These are phyloP conservation scores for Teratosphaeriaceae sp. DNA, from an alignment of 2,329 filamentous ascomycete species.

Conservation along the genomic window DNA sequence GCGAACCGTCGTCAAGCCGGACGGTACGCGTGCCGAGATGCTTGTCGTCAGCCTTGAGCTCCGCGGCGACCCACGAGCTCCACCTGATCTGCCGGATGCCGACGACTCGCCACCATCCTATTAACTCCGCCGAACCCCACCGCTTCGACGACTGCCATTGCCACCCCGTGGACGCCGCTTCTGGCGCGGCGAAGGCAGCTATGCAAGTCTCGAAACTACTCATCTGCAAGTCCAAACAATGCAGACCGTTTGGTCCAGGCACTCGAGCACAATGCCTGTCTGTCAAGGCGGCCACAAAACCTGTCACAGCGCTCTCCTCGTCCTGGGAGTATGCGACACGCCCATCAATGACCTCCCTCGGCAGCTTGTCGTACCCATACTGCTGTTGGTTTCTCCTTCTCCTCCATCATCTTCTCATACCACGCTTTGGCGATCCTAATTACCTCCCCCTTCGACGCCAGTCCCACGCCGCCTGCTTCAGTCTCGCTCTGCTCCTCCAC, in stretches of 20 bases:
- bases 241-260: too few relatives aligned
- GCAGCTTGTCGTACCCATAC: not conserved
- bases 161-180: not conserved
- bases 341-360: not conserved
- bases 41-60: too few relatives aligned
- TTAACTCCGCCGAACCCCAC: too few relatives aligned
- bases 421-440: not conserved
- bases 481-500: slow-evolving; percentile 4
- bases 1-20: not conserved
- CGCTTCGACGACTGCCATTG: too few relatives aligned
- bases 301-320: not conserved
- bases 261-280: too few relatives aligned
- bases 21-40: not conserved
- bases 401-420: not conserved
- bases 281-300: too few relatives aligned
- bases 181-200: too few relatives aligned
- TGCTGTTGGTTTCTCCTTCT: not conserved
- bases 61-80: not conserved
- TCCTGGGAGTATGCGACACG: not conserved
- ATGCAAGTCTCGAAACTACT: too few relatives aligned
- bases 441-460: slow-evolving; percentile 1
- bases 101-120: not conserved
- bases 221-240: too few relatives aligned
- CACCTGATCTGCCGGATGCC: not conserved
- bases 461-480: not conserved